These are phyloP conservation scores for Pseudogymnoascus sp. DNA, from an alignment of 2,329 filamentous ascomycete species.

Conservation along the genomic window DNA sequence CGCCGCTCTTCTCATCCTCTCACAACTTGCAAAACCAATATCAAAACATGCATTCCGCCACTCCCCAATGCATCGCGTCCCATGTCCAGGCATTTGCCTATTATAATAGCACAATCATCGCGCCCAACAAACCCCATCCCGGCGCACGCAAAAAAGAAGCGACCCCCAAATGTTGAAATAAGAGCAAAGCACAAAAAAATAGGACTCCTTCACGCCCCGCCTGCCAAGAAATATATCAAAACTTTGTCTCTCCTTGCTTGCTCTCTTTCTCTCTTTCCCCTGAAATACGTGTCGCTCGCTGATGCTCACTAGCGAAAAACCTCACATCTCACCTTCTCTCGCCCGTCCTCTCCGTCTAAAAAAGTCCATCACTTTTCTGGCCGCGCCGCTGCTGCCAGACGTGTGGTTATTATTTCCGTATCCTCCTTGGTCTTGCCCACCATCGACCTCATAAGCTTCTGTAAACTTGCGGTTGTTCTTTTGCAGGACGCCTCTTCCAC, in stretches of 20 bases:
- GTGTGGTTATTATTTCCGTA: slow-evolving; percentile 50
- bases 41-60: slow-evolving; percentile 8
- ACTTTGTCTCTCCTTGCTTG: slow-evolving; percentile 3
- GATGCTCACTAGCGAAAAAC: too few species aligned
- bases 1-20: neutral
- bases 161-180: slow-evolving; percentile 2
- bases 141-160: neutral
- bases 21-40: neutral
- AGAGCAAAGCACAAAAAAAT: slow-evolving; percentile 5
- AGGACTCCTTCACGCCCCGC: slow-evolving; percentile 10
- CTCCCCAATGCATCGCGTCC: slow-evolving; percentile 9
- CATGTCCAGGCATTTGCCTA: slow-evolving; percentile 5
- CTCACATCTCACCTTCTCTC: slow-evolving; percentile 45
- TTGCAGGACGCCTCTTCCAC: slow-evolving; percentile 54
- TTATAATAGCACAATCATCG: slow-evolving; percentile 9
- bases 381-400: slow-evolving; percentile 75
- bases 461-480: slow-evolving; percentile 81
- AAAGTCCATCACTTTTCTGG: slow-evolving; percentile 95
- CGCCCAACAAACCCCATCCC: neutral
- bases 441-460: slow-evolving; percentile 77
- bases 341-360: slow-evolving; percentile 81
- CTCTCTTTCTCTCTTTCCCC: slow-evolving; percentile 3
- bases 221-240: slow-evolving; percentile 11
- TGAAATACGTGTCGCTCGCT: neutral
- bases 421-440: slow-evolving; percentile 55